Percentiles rank a stretch among this genome's conserved stretches.
These are phyloP conservation scores for Calonectria crousiana DNA, from an alignment of 2,329 filamentous ascomycete genomes.

Conservation along the genomic window DNA sequence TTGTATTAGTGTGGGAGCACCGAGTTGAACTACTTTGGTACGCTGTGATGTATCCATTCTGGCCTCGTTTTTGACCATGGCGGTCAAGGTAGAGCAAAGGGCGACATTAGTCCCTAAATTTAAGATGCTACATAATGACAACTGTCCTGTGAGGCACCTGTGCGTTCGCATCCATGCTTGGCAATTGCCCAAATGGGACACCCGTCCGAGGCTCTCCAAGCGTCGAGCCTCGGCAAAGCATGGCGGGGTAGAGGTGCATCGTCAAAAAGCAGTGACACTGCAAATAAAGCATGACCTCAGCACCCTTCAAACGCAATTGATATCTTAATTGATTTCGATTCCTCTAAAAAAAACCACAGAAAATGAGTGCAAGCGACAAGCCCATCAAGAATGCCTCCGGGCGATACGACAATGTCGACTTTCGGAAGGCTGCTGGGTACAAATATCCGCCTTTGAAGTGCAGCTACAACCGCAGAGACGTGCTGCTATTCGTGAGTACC, in stretches of 20 bases:
- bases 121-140: background rate
- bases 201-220: constrained; percentile 4
- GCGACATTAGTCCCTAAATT: background rate
- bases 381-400: constrained; percentile 53
- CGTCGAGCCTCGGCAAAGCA: constrained; percentile 15
- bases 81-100: background rate
- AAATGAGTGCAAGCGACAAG: constrained; percentile 37
- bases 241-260: constrained; percentile 6
- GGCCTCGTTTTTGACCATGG: background rate
- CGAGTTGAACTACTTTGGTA: background rate
- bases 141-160: background rate
- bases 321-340: background rate
- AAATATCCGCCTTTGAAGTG: constrained; percentile 53
- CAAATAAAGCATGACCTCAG: background rate
- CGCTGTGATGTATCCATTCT: background rate
- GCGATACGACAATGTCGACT: constrained; percentile 57
- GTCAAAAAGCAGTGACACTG: background rate
- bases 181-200: background rate
- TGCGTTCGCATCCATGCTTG: background rate
- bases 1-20: background rate
- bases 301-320: background rate
- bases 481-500: constrained; percentile 46
- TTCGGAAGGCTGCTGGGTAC: constrained; percentile 53
- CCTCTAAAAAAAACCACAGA: background rate
- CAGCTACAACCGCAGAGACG: constrained; percentile 58